Evolutionary conservation across 2,329 filamentous ascomycete genomes (phyloP).

Genomic region (Eutypa lata): DNA sequence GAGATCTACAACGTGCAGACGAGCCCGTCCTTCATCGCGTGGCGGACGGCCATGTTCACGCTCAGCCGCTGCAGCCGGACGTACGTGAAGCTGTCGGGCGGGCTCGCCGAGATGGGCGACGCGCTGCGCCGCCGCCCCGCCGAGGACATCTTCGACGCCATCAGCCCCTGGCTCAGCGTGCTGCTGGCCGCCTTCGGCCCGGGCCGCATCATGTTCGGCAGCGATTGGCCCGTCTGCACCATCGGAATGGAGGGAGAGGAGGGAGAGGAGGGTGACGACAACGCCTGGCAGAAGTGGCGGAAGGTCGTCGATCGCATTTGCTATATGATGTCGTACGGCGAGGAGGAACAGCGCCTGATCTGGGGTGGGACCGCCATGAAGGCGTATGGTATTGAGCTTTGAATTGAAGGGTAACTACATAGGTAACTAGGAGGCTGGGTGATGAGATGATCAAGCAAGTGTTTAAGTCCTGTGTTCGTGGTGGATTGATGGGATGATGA

Average conservation of each 20-base stretch:
- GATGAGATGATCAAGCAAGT: neutral
- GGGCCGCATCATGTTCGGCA: conserved; percentile 79
- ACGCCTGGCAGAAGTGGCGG: conserved; percentile 75
- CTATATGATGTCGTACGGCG: conserved; percentile 56
- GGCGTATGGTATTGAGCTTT: conserved; percentile 65
- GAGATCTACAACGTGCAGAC: conserved; percentile 54
- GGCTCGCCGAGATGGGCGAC: conserved; percentile 73
- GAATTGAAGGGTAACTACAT: neutral
- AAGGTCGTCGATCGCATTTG: conserved; percentile 67
- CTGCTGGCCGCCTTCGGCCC: conserved; percentile 71
- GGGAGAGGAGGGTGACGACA: neutral
- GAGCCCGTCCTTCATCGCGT: conserved; percentile 61
- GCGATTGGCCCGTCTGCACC: conserved; percentile 92
- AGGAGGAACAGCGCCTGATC: conserved; percentile 62
- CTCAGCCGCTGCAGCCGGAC: conserved; percentile 63
- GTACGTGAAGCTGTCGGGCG: conserved; percentile 92
- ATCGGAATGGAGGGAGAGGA: conserved; percentile 37
- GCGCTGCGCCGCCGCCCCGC: conserved; percentile 45
- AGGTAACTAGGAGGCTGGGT: neutral
- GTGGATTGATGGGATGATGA: too few species aligned
- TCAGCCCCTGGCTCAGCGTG: conserved; percentile 69
- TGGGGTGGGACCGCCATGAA: conserved; percentile 70
- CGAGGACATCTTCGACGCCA: conserved; percentile 58
- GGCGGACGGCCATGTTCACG: conserved; percentile 65
- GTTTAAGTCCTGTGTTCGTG: neutral